Conservation (phyloP, 345 rosid species). For the Populus nigra region DNA sequence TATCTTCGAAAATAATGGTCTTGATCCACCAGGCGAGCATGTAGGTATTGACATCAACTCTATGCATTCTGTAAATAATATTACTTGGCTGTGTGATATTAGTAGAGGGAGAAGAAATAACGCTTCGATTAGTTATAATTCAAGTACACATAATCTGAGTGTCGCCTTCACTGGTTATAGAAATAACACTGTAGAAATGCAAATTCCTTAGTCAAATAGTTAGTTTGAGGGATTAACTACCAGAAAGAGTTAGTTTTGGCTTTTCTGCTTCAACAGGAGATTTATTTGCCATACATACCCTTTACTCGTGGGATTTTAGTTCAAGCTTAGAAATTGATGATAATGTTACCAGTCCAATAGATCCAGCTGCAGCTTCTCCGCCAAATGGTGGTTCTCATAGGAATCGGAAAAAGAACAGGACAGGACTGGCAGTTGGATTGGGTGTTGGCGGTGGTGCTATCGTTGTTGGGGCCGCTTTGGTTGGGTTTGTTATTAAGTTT, state of each 20-base stretch:
- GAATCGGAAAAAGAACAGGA: too few relatives aligned
- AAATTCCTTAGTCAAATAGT: too few relatives aligned
- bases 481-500: neutral
- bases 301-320: neutral
- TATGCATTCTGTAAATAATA: neutral
- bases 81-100: neutral
- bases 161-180: neutral
- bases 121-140: neutral
- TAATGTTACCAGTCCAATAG: too few relatives aligned
- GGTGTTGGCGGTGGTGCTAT: neutral
- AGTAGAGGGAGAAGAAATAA: neutral
- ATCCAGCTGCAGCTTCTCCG: too few relatives aligned
- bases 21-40: constrained; percentile 20
- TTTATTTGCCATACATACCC: neutral
- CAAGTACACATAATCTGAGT: neutral
- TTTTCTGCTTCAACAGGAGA: neutral
- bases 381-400: too few relatives aligned
- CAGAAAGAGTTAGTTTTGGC: neutral
- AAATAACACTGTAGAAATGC: neutral
- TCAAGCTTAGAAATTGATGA: neutral
- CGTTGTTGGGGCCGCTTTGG: neutral
- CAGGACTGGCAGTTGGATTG: too few relatives aligned
- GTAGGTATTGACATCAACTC: constrained; percentile 16
- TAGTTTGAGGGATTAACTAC: neutral
- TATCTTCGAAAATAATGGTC: constrained; percentile 1